Evolutionary conservation across 2,329 filamentous ascomycete genomes (phyloP), one percentile per base, ranked within the genome.

Genomic region (Aspergillus ustus): DNA sequence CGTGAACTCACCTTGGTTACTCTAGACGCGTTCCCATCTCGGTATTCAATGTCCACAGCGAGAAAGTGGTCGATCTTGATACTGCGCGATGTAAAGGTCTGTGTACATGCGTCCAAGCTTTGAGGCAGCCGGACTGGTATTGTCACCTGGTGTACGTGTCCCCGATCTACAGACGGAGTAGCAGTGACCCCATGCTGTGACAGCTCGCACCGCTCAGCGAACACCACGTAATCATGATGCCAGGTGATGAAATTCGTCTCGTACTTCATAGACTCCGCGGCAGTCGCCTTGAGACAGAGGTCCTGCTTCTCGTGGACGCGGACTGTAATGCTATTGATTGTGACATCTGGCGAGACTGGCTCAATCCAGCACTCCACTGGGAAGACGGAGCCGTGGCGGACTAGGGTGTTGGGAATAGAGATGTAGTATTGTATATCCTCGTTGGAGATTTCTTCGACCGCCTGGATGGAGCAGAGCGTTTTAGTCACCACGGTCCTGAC

Each of bases 361-460:
- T 63, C 62, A 45, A 70, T 48, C 51, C 59, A 64, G n/a, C 62
- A 66, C 20, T 69, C 55, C 4, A 69, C 55, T 1, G 67, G 60
- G 17, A 70, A 68, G 29, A 52, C 64, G 19, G 62, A 65, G 15
- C 65, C 68, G 19, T 69, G 67, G 0, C 66, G 68, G 43, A 70
- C 63, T 11, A 65, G 64, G 6, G 50, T 49, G 11, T 66, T 59
- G 2, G 62, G 60, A 3, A 70, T 64, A 6, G 68, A 69, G 13
- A 70, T 34, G 22, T 51, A 45, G 37, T 69, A 70, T 46, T 67
- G 62, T 1, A 66, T 43, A 7, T 63, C 52, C 7, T 68, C 13
- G 3, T 63, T 52, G 9, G 51, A 59, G 9, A 52, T 54, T 3
- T 56, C 48, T 50, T 63, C 62, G 6, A 65, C 45, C n/a, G 55